Base-by-base conservation (phyloP, 805 yeast species). In the Saccharomycopsis sp. region DNA sequence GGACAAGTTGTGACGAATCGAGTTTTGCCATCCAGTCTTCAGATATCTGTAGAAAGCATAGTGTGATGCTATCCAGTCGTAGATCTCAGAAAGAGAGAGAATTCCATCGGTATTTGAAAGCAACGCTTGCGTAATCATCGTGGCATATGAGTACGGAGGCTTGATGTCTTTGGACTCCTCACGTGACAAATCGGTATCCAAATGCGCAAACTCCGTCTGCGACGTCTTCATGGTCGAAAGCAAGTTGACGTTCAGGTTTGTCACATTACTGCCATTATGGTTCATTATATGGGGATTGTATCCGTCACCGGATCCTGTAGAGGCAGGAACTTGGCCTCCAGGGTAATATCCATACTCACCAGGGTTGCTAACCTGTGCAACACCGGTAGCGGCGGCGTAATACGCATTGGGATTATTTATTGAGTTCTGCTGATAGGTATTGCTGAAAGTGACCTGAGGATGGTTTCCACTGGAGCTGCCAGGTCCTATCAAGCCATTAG, bases 101-200 rank as follows among this genome's bases (percentile, higher is more conserved):
- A 89, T 89, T 50, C 96, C 96, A 61, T 92, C 97, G 1, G 81
- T 79, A 57, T 90, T 88, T 5, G 97, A 89, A 64, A 94, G 73
- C 24, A 94, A 94, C 0, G 98, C 97, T 70, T 94, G 97, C 2
- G 99, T 91, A 64, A 94, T 94, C 97, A 94, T 92, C 1, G 97
- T 93, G 0, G 99, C 98, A 69, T 94, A 94, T 17, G 96, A 87
- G 70, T 87, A 94, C 1, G 98, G 98, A 2, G 99, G 99, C 72
- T 94, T 94, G 64, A 92, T 85, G 69, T 93, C 96, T 67, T 86
- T 89, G 55, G 96, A 84, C 62, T 91, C 97, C 69, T 93, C 98
- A 61, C 80, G 79, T n/a, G 96, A 85, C 63, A 92, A 77, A 70
- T 87, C 94, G 66, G 81, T 80, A 41, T 69, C 70, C 58, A 54